Base-by-base conservation (phyloP, 768 basidiomycete species). In the Harrya chromipes region DNA sequence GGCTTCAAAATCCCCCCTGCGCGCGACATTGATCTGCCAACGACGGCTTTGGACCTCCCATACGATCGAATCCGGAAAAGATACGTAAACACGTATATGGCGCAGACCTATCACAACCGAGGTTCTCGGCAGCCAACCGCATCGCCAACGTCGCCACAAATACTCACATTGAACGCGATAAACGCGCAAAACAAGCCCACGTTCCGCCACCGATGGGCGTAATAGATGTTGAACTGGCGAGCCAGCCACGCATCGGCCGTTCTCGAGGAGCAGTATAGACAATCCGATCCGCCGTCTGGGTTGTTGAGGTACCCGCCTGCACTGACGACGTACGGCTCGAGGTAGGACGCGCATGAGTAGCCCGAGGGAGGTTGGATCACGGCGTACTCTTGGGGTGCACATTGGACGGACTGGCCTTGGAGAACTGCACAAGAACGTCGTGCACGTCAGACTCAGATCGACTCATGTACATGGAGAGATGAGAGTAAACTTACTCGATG, bases 301-400 rank as follows among this genome's bases (percentile, higher is more conserved):
- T 80, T 71, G 21, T 66, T 38, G n/a, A 83, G 35, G 59, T 80
- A 81, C 2, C 82, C 81, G 1, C 80, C 75, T 13, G 67, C 58
- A 5, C 46, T 42, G 13, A 52, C 29, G 36, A 80, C 72, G 61
- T 71, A 85, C 7, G 69, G 49, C 1, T 55, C 46, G 43, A 80
- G 63, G 63, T 78, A 84, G 12, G 66, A 56, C 12, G 57, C 64
- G 62, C 83, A 85, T 0, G 77, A 72, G 50, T n/a, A n/a, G n/a
- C n/a, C n/a, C n/a, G n/a, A n/a, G n/a, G n/a, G n/a, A n/a, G n/a
- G n/a, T n/a, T n/a, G 59, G 52, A 94, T 61, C 1, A 71, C 72
- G 4, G 82, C 78, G 16, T 80, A 71, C 62, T 94, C 92, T 43
- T 73, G 65, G 0, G 66, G n/a, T 0, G 83, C 65, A 62, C 92